Evolutionary conservation across 73 alveolate genomes (phyloP).

Genomic region (Blepharisma stoltei): DNA sequence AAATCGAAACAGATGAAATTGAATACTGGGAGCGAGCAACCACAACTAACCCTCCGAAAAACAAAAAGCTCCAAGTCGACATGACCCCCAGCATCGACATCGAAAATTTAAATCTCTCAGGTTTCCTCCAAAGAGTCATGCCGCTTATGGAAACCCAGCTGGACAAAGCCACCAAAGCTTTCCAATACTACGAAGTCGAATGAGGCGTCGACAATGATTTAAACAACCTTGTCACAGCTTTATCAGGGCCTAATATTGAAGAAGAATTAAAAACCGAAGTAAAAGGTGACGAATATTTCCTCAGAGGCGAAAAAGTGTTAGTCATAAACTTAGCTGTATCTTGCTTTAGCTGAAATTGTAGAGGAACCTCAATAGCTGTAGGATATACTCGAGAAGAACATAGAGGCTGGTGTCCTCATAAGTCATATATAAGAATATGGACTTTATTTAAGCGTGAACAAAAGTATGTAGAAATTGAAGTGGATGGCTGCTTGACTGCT

Average conservation of each 20-base stretch:
- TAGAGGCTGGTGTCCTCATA: slow-evolving; percentile 53
- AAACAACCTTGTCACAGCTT: not conserved
- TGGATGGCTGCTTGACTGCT: slow-evolving; percentile 43
- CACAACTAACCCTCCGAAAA: not conserved
- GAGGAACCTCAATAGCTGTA: slow-evolving; percentile 62
- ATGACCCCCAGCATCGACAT: not conserved
- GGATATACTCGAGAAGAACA: slow-evolving; percentile 50
- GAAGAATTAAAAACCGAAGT: slow-evolving; percentile 7
- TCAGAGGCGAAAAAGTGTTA: slow-evolving; percentile 15
- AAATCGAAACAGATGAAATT: slow-evolving; percentile 10
- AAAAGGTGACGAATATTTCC: slow-evolving; percentile 11
- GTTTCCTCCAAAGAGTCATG: not conserved
- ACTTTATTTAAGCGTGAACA: slow-evolving; percentile 45
- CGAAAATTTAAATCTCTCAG: not conserved
- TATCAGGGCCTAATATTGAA: slow-evolving; percentile 21
- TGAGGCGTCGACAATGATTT: not conserved
- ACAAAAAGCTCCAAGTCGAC: slow-evolving; percentile 11
- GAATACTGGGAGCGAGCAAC: not conserved
- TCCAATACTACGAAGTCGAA: slow-evolving; percentile 20
- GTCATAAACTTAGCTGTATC: slow-evolving; percentile 39
- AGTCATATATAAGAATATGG: slow-evolving; percentile 49
- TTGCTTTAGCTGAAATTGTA: slow-evolving; percentile 53
- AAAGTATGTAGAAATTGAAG: slow-evolving; percentile 42
- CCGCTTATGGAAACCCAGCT: slow-evolving; percentile 5
- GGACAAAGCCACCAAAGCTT: slow-evolving; percentile 10